Evolutionary conservation across 257 asterid genomes (phyloP).

Genomic region (Solanum pimpinellifolium): DNA sequence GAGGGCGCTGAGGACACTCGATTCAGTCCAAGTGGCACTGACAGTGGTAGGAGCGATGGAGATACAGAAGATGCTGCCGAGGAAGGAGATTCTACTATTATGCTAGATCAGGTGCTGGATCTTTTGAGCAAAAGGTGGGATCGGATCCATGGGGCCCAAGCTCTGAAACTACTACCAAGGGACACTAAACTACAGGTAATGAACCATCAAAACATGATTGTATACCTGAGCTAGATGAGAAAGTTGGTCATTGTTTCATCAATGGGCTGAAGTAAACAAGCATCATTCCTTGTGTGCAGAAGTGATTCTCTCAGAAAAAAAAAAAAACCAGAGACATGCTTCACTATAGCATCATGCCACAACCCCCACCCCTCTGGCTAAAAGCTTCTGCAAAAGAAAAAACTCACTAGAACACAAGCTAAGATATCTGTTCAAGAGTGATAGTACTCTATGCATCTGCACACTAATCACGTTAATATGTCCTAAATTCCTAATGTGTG

Average conservation of each 20-base stretch:
- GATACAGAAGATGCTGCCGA: conserved; percentile 65
- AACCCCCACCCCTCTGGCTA: not conserved
- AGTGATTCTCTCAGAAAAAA: not conserved
- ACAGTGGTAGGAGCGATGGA: conserved; percentile 88
- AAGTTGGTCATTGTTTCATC: not conserved
- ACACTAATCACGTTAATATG: not conserved
- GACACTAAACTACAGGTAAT: conserved; percentile 87
- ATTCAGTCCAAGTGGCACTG: conserved; percentile 70
- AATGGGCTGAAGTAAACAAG: not conserved
- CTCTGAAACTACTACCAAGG: conserved; percentile 74
- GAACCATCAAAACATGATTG: not conserved
- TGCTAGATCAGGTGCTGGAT: conserved; percentile 90
- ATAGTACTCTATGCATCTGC: not conserved
- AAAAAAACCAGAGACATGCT: not conserved
- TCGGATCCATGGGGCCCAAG: conserved; percentile 92
- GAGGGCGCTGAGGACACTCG: conserved; percentile 84
- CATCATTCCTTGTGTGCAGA: not conserved
- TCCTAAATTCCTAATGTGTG: not conserved
- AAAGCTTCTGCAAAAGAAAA: not conserved
- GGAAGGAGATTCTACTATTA: conserved; percentile 60
- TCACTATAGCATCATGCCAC: not conserved
- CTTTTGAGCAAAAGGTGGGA: conserved; percentile 94
- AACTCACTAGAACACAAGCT: not conserved
- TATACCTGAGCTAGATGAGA: not conserved
- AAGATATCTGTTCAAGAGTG: not conserved